Base-by-base conservation (phyloP, 148 eudicot species). In the Cornus kousa region DNA sequence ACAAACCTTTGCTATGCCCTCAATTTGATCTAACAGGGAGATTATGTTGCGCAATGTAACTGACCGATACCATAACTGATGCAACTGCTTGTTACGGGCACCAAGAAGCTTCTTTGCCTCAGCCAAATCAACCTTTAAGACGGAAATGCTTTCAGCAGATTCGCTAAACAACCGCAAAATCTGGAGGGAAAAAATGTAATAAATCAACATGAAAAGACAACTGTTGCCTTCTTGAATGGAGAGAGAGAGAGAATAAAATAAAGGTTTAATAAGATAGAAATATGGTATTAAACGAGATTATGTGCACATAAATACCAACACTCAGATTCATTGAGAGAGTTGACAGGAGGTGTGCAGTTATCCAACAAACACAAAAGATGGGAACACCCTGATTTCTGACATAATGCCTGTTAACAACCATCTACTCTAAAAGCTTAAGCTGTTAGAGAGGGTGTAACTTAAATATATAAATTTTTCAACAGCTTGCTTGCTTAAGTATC, bases 1-100 rank as follows among this genome's bases (percentile, higher is more conserved):
- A 68, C 81, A 76, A 80, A 96, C 99, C 94, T 96, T 92, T 50
- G 99, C 90, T 83, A 96, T 88, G 77, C 94, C 94, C 87, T 96
- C 99, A 77, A 96, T 91, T 87, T 96, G 99, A 80, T 96, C 98
- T 83, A 96, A 84, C 81, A 96, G 88, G 73, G 99, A 83, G 76
- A 96, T 96, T 79, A 96, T 94, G 81, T 96, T 98, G 17, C 99
- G 94, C 83, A 96, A 83, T 59, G 99, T 96, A 78, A 96, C 98
- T 8, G 99, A 96, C 35, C 99, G 92, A 86, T 92, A 96, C 97
- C 98, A 94, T 74, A 96, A 86, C 87, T 96, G 99, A 81, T 96
- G 98, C 87, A 96, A 86, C 88, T 96, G 99, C 87, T 90, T 94
- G 85, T 91, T 96, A 78, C 97, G 93, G 71, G 95, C 88, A 80